Evolutionary conservation across 2,329 filamentous ascomycete species (phyloP).

Genomic region (Zarea fungicola): DNA sequence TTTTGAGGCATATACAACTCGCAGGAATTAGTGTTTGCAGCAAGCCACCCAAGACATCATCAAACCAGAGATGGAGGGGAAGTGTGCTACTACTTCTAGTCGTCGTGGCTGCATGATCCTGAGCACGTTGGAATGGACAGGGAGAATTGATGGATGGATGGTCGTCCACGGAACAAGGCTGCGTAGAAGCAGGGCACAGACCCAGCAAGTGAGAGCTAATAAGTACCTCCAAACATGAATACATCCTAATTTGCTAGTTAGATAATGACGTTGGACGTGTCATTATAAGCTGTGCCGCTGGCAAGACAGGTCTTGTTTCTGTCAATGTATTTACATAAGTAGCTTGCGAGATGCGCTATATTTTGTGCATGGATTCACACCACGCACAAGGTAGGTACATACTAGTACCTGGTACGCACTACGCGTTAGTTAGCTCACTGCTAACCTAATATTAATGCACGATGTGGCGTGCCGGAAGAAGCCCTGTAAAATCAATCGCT

Average conservation of each 20-base stretch:
- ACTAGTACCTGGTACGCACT: no score
- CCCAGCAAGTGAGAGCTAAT: no score
- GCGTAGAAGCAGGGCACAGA: background rate
- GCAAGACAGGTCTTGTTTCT: background rate
- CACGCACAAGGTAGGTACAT: background rate
- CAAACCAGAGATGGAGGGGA: background rate
- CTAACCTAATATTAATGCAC: background rate
- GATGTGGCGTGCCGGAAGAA: background rate
- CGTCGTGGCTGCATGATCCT: constrained; percentile 4
- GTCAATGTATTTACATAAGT: background rate
- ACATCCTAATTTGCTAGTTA: no score
- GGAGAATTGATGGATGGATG: background rate
- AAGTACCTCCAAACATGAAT: no score
- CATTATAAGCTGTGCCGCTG: background rate
- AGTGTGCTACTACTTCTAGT: background rate
- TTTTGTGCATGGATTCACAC: background rate
- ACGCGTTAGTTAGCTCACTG: no score
- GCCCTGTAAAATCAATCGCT: background rate
- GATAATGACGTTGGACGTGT: no score
- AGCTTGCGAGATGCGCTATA: background rate
- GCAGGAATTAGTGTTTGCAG: background rate
- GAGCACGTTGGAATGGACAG: constrained; percentile 2
- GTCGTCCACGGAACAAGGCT: no score
- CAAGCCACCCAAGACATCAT: background rate
- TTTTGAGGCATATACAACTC: no score